Percentiles rank a stretch among this genome's conserved stretches.
phyloP scores from a whole-genome alignment of 495 filamentous ascomycete species.

The Xylaria cubensis region DNA sequence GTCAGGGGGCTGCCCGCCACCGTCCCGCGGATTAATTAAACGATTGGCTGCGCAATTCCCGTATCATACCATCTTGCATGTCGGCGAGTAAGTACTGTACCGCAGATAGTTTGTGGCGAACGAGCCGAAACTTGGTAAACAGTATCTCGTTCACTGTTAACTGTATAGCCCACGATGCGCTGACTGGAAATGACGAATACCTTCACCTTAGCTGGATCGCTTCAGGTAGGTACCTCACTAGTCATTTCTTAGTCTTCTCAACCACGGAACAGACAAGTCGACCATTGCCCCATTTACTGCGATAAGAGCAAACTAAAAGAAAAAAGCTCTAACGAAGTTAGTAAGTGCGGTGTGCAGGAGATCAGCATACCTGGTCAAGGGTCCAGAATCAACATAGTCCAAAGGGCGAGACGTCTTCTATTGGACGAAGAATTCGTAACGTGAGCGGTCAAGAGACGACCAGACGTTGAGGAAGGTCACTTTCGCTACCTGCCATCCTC shows the following conservation, averaged over 20 bases:
- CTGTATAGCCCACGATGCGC: not conserved
- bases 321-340: conserved; percentile 3
- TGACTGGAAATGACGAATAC: conserved; percentile 8
- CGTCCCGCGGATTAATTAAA: conserved; percentile 8
- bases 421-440: conserved; percentile 28
- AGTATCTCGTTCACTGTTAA: not conserved
- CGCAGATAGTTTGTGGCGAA: conserved; percentile 16
- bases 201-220: not conserved
- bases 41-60: conserved; percentile 25
- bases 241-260: conserved; percentile 1
- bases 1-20: conserved; percentile 19
- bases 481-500: not conserved
- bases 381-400: conserved; percentile 11
- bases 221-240: conserved; percentile 19
- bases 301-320: conserved; percentile 5
- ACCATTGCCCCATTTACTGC: not conserved
- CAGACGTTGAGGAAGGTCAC: conserved; percentile 6
- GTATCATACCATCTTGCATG: conserved; percentile 19
- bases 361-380: conserved; percentile 27
- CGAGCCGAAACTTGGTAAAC: conserved; percentile 16
- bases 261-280: conserved; percentile 11
- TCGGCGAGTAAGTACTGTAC: not conserved
- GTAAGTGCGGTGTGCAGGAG: conserved; percentile 38
- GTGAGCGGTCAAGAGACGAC: conserved; percentile 43
- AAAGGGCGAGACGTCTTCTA: conserved; percentile 1